Conservation (phyloP, 75 land plant species). For the Pinus albicaulis region DNA sequence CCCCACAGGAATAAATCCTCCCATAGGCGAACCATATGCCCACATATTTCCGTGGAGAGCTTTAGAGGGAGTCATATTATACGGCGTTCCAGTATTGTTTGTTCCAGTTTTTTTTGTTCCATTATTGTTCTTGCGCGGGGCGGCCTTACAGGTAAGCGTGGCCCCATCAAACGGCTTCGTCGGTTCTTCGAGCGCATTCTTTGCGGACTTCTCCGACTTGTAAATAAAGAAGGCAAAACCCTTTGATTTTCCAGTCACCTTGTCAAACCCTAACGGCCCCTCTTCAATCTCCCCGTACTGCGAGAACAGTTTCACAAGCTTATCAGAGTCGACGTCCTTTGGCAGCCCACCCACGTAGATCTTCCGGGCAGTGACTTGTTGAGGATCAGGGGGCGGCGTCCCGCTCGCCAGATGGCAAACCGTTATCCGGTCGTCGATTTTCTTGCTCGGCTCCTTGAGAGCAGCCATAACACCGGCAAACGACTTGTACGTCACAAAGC, state of each 20-base stretch:
- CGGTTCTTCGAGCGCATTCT: constrained; percentile 28
- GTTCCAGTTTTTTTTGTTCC: no score
- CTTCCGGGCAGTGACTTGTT: neutral
- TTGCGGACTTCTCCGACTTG: constrained; percentile 31
- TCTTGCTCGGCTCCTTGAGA: constrained; percentile 27
- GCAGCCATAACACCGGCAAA: constrained; percentile 11
- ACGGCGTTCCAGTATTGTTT: no score
- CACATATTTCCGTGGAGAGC: no score
- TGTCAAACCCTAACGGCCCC: constrained; percentile 52
- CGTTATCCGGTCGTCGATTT: constrained; percentile 13
- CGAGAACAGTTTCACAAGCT: constrained; percentile 29
- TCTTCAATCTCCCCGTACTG: constrained; percentile 48
- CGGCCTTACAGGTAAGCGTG: no score
- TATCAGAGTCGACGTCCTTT: constrained; percentile 8
- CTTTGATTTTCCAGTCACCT: constrained; percentile 30
- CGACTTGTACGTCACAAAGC: constrained; percentile 18
- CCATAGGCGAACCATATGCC: no score
- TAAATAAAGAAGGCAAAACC: constrained; percentile 40
- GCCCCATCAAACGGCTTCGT: no score
- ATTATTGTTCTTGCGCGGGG: no score
- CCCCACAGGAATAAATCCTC: no score
- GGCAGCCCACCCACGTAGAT: constrained; percentile 13
- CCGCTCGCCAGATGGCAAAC: constrained; percentile 9
- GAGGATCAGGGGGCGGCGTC: neutral
- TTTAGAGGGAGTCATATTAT: no score